Evolutionary conservation across 345 rosid genomes (phyloP).

Genomic region (Citrus maxima): DNA sequence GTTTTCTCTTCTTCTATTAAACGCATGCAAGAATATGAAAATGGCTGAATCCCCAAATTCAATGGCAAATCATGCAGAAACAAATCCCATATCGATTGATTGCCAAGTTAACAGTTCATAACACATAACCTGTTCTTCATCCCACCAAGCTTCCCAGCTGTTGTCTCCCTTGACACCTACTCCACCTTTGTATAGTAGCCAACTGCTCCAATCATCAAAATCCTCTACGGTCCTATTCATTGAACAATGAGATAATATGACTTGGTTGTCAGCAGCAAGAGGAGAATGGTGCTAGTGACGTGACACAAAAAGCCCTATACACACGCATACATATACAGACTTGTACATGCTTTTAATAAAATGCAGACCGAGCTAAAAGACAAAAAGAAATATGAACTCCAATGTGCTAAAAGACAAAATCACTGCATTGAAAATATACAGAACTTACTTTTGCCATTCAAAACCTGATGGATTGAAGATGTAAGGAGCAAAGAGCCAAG

Average conservation of each 20-base stretch:
- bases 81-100: not conserved
- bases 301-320: too few relatives aligned
- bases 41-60: not conserved
- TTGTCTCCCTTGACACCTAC: conserved; percentile 96
- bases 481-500: conserved; percentile 98
- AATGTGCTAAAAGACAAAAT: too few relatives aligned
- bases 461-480: conserved; percentile 99
- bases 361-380: too few relatives aligned
- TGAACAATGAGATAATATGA: conserved; percentile 8
- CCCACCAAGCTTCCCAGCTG: conserved; percentile 99
- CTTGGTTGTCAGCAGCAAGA: not conserved
- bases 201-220: conserved; percentile 94
- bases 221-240: conserved; percentile 88
- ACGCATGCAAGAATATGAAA: not conserved
- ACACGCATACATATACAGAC: too few relatives aligned
- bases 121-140: conserved; percentile 82
- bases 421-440: not conserved
- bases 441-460: conserved; percentile 97
- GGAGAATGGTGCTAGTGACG: not conserved
- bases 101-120: not conserved
- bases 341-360: too few relatives aligned
- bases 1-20: not conserved
- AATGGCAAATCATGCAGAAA: not conserved
- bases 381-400: too few relatives aligned
- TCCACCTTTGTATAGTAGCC: conserved; percentile 99